These are phyloP conservation scores for Ogataea naganishii DNA, from an alignment of 805 yeast species.

Conservation along the genomic window DNA sequence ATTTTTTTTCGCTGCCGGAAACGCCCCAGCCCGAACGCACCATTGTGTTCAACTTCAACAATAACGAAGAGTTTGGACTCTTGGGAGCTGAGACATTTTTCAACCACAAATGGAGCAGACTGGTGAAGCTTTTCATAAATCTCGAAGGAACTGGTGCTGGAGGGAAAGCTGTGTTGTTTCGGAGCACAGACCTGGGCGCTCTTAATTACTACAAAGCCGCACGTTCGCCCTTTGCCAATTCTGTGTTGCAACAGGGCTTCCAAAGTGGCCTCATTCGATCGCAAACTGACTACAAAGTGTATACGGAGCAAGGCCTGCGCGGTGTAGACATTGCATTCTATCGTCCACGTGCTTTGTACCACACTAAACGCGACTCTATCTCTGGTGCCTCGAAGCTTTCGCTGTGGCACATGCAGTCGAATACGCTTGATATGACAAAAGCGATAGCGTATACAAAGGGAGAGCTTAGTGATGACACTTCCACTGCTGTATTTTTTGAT, in stretches of 20 bases:
- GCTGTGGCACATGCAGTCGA: constrained; percentile 77
- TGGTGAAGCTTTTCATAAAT: constrained; percentile 61
- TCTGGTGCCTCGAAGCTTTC: constrained; percentile 56
- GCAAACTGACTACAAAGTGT: constrained; percentile 81
- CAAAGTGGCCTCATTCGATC: constrained; percentile 61
- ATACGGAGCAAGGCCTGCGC: constrained; percentile 56
- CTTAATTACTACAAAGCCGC: constrained; percentile 49
- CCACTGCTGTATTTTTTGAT: constrained; percentile 58
- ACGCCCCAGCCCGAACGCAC: constrained; percentile 56
- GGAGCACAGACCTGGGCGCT: constrained; percentile 75
- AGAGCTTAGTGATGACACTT: constrained; percentile 22
- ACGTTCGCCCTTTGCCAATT: constrained; percentile 65
- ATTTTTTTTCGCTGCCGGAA: constrained; percentile 28
- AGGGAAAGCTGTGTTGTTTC: constrained; percentile 70
- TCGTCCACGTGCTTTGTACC: constrained; percentile 77
- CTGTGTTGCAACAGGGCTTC: constrained; percentile 81
- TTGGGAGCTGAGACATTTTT: constrained; percentile 73
- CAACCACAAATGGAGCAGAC: constrained; percentile 60
- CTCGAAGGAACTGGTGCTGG: constrained; percentile 94
- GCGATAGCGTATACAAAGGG: constrained; percentile 32
- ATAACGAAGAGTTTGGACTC: constrained; percentile 83
- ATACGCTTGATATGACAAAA: constrained; percentile 50
- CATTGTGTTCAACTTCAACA: constrained; percentile 76
- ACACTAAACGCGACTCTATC: constrained; percentile 67
- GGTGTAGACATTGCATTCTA: constrained; percentile 90